Conservation (phyloP, 2,329 filamentous ascomycete species). For the Monosporascus sp. region DNA sequence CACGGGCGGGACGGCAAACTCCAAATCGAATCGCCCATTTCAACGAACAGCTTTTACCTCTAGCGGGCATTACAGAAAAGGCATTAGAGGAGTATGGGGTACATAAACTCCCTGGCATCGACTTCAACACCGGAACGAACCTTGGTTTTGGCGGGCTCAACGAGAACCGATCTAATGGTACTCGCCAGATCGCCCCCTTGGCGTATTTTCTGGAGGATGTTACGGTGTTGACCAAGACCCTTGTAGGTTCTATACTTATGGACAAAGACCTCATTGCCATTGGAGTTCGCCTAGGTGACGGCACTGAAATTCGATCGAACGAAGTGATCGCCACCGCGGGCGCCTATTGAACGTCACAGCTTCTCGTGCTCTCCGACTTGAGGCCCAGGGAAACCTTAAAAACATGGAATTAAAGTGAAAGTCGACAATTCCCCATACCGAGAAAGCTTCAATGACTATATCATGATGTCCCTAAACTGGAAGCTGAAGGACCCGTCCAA, state of each 20-base stretch:
- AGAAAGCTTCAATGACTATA: conserved; percentile 16
- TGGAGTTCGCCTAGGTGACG: conserved; percentile 11
- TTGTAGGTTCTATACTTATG: conserved; percentile 13
- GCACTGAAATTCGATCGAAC: conserved; percentile 3
- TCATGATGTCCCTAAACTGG: conserved; percentile 18
- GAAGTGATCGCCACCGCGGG: conserved; percentile 13
- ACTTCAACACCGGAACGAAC: conserved; percentile 15
- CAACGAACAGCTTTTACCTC: conserved; percentile 26
- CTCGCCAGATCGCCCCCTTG: conserved; percentile 10
- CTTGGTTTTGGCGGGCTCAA: conserved; percentile 20
- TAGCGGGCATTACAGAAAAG: conserved; percentile 20
- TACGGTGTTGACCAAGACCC: conserved; percentile 11
- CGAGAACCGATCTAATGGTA: conserved; percentile 15
- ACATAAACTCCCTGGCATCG: conserved; percentile 6
- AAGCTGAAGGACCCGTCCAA: conserved; percentile 17
- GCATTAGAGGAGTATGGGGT: conserved; percentile 31
- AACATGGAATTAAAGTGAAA: conserved; percentile 13
- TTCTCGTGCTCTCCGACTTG: conserved; percentile 17
- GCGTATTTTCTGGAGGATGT: conserved; percentile 8
- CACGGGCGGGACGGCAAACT: conserved; percentile 26
- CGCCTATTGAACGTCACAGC: conserved; percentile 13
- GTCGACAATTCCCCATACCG: conserved; percentile 14
- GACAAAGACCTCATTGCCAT: conserved; percentile 5
- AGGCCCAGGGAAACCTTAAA: conserved; percentile 10
- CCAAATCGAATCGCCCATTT: conserved; percentile 19